Percentiles rank a stretch among this genome's conserved stretches.
These are phyloP conservation scores for Rosa hybrid DNA, from an alignment of 331 rosid species.

Conservation along the genomic window DNA sequence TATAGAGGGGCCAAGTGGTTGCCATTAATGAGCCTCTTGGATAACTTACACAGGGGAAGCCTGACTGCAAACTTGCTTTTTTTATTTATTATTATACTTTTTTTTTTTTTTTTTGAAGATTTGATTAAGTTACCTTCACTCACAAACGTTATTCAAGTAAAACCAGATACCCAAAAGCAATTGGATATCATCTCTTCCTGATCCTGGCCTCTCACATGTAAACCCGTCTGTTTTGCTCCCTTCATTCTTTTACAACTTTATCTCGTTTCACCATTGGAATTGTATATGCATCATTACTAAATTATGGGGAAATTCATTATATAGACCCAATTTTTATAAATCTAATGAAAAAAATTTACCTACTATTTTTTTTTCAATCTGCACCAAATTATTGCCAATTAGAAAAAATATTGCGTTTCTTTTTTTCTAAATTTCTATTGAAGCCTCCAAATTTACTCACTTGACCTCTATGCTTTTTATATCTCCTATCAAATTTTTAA, in stretches of 20 bases:
- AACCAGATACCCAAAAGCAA: neutral
- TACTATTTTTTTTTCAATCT: no score
- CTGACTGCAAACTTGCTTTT: neutral
- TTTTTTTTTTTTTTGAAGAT: neutral
- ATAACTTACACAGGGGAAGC: neutral
- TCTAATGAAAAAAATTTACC: no score
- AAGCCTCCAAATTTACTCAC: no score
- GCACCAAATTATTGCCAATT: no score
- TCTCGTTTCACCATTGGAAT: neutral
- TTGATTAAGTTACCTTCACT: neutral
- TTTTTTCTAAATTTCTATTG: no score
- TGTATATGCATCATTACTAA: neutral
- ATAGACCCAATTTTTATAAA: no score
- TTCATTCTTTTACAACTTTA: neutral
- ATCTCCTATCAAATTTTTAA: no score
- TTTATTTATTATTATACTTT: neutral
- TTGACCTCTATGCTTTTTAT: no score
- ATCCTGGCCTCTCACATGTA: neutral
- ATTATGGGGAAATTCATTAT: neutral
- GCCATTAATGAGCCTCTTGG: neutral
- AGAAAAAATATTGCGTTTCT: no score
- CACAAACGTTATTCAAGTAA: neutral
- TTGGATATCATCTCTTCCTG: neutral
- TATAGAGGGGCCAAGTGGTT: neutral
- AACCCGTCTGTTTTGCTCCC: neutral